Evolutionary conservation across 345 rosid species (phyloP), one percentile per base, ranked within the genome.

Genomic region (Camelina sativa): DNA sequence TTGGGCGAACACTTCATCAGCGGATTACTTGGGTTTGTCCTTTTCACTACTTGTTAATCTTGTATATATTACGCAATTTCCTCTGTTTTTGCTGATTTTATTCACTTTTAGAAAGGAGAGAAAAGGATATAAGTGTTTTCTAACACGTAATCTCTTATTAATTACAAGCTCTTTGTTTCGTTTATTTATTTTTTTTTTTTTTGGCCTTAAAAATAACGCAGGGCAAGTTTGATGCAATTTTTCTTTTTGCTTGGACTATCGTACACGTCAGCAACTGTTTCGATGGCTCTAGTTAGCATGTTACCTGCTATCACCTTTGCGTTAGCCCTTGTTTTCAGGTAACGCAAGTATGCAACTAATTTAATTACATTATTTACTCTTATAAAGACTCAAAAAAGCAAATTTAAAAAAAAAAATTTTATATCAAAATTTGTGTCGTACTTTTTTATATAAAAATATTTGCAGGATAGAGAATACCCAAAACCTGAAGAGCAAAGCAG

Each of bases 201-300:
- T n/a, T n/a, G n/a, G 5, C 30, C 1, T 16, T 41, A 2, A 8
- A 19, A 62, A 55, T 41, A 46, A 62, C 55, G 79, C 86, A 62
- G 96, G 83, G 82, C 87, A 73, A 84, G 91, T 35, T 80, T 91
- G 37, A 75, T 88, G n/a, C 94, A 91, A 69, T 87, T 80, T 73
- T 81, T 84, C 76, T 86, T 88, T 78, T 86, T 91, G 38, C 84
- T 85, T 37, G 94, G 97, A 60, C 83, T 91, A 52, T 75, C 86
- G 76, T 81, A 87, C 67, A 87, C 97, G 67, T 87, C 94, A 12
- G 85, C 97, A 34, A 84, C 91, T 41, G 87, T 87, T 69, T 25
- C 92, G 0, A 79, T 84, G 64, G 92, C 94, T 34, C 79, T 88
- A 80, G 22, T 75, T 62, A 87, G 88, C 84, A 79, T 84, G 70